Evolutionary conservation across 495 filamentous ascomycete species (phyloP).

Genomic region (Penicillium cosmopolitanum): DNA sequence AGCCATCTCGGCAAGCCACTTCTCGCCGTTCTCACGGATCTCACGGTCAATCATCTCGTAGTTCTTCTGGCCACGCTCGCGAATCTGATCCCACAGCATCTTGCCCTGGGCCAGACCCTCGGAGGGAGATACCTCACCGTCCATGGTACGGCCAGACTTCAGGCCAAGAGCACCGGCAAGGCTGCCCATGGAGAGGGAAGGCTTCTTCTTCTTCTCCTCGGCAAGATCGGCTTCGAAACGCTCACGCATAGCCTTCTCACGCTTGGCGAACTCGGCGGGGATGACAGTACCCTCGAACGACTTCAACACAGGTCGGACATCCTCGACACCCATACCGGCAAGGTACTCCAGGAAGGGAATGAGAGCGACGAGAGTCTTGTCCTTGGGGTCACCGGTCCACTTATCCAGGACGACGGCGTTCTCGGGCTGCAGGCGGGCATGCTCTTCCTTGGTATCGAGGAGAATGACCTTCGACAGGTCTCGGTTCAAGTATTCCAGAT

Average conservation of each 20-base stretch:
- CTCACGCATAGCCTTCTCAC: slow-evolving; percentile 81
- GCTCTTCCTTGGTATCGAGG: slow-evolving; percentile 80
- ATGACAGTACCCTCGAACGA: slow-evolving; percentile 87
- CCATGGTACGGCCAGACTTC: slow-evolving; percentile 57
- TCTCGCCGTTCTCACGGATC: slow-evolving; percentile 88
- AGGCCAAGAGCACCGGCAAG: slow-evolving; percentile 74
- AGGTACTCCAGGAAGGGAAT: slow-evolving; percentile 98
- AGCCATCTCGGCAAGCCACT: slow-evolving; percentile 91
- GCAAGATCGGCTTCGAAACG: slow-evolving; percentile 77
- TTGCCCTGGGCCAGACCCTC: slow-evolving; percentile 85
- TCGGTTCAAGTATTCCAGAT: slow-evolving; percentile 94
- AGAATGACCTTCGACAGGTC: slow-evolving; percentile 92
- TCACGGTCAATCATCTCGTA: slow-evolving; percentile 87
- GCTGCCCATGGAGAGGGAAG: slow-evolving; percentile 59
- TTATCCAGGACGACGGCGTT: slow-evolving; percentile 90
- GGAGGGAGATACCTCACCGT: slow-evolving; percentile 68
- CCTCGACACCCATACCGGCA: slow-evolving; percentile 85
- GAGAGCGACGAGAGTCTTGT: slow-evolving; percentile 80
- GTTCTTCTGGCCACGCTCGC: slow-evolving; percentile 86
- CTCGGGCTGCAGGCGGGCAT: slow-evolving; percentile 83
- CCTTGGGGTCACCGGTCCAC: slow-evolving; percentile 82
- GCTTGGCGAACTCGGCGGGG: slow-evolving; percentile 81
- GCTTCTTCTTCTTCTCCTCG: slow-evolving; percentile 67
- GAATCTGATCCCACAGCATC: slow-evolving; percentile 91
- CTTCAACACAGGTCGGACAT: slow-evolving; percentile 82